phyloP scores from a whole-genome alignment of 1,284 basidiomycete species.

The Ceratobasidium sp. region DNA sequence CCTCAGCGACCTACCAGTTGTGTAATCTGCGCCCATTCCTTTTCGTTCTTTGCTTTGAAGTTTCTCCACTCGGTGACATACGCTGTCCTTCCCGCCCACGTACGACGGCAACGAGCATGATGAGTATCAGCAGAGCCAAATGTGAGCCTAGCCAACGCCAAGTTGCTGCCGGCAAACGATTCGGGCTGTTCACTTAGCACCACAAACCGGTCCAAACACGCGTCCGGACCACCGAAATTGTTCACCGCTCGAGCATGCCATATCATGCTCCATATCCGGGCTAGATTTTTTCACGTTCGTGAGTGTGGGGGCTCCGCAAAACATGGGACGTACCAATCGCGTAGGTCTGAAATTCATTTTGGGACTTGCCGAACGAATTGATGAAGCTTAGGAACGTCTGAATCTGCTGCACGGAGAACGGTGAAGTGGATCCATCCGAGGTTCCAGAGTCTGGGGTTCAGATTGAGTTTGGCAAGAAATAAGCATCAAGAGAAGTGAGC shows the following conservation, averaged over 20 bases:
- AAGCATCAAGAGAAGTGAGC: not conserved
- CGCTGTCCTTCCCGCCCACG: conserved; percentile 9
- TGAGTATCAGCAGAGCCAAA: conserved; percentile 6
- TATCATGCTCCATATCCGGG: conserved; percentile 33
- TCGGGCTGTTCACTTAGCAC: conserved; percentile 2
- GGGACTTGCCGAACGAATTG: not conserved
- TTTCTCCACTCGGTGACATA: conserved; percentile 17
- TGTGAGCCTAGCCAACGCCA: not conserved
- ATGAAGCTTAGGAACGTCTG: not conserved
- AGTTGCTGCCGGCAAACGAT: not conserved
- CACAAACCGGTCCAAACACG: conserved; percentile 29
- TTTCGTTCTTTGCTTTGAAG: conserved; percentile 24
- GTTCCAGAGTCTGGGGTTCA: conserved; percentile 6
- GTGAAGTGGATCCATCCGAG: conserved; percentile 21
- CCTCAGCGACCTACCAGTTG: not conserved
- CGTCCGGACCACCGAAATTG: conserved; percentile 5
- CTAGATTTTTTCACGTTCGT: not conserved
- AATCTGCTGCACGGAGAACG: conserved; percentile 12
- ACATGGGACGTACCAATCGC: not conserved
- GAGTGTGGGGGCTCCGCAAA: not conserved
- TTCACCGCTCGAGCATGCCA: conserved; percentile 31
- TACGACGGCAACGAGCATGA: not conserved
- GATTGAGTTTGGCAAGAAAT: not conserved
- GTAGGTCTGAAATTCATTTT: conserved; percentile 16
- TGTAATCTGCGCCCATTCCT: conserved; percentile 17